Evolutionary conservation across 2,329 filamentous ascomycete species (phyloP), one percentile per base, ranked within the genome.

Genomic region (Talaromyces amestolkiae): DNA sequence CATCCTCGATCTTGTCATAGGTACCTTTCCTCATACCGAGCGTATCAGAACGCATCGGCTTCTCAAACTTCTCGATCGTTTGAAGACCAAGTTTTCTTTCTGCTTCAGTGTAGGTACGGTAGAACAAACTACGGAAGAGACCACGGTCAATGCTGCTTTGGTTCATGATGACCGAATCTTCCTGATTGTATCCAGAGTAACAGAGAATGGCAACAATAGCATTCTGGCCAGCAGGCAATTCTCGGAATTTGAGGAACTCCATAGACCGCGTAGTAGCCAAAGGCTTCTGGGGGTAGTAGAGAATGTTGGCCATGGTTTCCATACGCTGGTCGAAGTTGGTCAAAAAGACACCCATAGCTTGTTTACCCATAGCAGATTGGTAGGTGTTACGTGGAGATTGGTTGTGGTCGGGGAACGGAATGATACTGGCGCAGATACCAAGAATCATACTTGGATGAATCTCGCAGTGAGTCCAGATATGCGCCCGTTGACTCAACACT

Each of bases 81-180:
- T 93, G 92, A 81, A 98, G 91, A 68, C 95, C 95, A 35, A 99
- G 90, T 70, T 92, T 90, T 85, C 98, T 98, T 81, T 99, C 95
- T 70, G 93, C 92, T 75, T 99, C 95, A 37, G 93, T 96, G 80
- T 99, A 99, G 11, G 94, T 93, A 71, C 96, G 89, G 86, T 97
- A 99, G 84, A 98, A 99, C 63, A 99, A 81, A 86, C 93, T 97
- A 74, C 96, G 88, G 89, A 99, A 99, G 4, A 99, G 85, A 68
- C 95, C 95, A 74, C 95, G 91, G 78, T 99, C 95, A 73, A 99
- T 98, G 79, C 93, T 97, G 81, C 93, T 97, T 82, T 99, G 95
- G 79, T 99, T 99, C 95, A 99, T 98, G 74, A 99, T 97, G 71
- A 99, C 94, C 70, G 95, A 99, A 88, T 99, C 95, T 92, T 99